phyloP scores from a whole-genome alignment of 2,329 filamentous ascomycete genomes.

The Trichophyton rubrum region DNA sequence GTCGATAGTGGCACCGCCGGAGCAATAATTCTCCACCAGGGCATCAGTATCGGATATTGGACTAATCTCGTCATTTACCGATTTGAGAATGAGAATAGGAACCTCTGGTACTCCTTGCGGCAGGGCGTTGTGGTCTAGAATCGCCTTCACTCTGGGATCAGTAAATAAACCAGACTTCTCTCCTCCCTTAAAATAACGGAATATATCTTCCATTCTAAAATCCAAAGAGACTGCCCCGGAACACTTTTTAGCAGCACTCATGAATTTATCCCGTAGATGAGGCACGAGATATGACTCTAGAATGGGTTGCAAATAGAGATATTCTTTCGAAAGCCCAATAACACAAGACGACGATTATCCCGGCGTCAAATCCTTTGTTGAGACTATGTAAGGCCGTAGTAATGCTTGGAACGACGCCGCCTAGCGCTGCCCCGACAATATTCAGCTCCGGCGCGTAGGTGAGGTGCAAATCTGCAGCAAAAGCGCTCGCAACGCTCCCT shows the following conservation, averaged over 20 bases:
- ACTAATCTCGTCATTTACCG: slow-evolving; percentile 36
- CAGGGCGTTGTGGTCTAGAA: slow-evolving; percentile 20
- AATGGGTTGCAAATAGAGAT: slow-evolving; percentile 14
- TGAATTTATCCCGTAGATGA: slow-evolving; percentile 14
- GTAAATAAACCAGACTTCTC: slow-evolving; percentile 15
- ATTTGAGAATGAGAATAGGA: slow-evolving; percentile 42
- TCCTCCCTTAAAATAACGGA: slow-evolving; percentile 11
- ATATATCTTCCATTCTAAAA: slow-evolving; percentile 17
- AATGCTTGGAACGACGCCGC: slow-evolving; percentile 36
- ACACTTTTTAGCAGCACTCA: slow-evolving; percentile 16
- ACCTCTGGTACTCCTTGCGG: slow-evolving; percentile 33
- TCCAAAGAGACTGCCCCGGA: slow-evolving; percentile 14
- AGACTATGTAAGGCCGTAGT: slow-evolving; percentile 25
- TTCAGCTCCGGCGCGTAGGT: slow-evolving; percentile 41
- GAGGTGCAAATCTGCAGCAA: slow-evolving; percentile 39
- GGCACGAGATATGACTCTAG: slow-evolving; percentile 14
- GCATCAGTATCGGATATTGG: slow-evolving; percentile 34
- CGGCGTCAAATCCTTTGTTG: slow-evolving; percentile 23
- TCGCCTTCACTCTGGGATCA: slow-evolving; percentile 6
- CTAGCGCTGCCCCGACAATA: slow-evolving; percentile 39
- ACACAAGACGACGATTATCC: slow-evolving; percentile 26
- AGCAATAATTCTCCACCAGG: slow-evolving; percentile 33
- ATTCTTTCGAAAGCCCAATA: slow-evolving; percentile 20
- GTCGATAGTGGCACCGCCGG: slow-evolving; percentile 29
- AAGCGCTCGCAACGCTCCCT: slow-evolving; percentile 39